phyloP scores from a whole-genome alignment of 1,139 yeast species.

The Pneumocystis jirovecii region DNA sequence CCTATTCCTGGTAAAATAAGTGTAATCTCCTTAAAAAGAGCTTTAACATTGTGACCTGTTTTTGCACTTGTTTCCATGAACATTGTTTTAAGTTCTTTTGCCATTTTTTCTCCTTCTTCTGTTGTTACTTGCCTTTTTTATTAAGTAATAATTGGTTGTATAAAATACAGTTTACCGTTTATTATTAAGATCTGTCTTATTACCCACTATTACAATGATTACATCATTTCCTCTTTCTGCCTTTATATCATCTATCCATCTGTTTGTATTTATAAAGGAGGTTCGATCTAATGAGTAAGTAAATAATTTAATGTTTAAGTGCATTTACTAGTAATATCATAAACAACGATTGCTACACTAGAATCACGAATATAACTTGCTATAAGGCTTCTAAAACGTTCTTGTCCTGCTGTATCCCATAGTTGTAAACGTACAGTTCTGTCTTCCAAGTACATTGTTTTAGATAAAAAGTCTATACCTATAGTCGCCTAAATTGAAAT shows the following conservation, averaged over 20 bases:
- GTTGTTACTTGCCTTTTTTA: slow-evolving; percentile 48
- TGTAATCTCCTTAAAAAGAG: slow-evolving; percentile 78
- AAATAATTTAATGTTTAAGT: background rate
- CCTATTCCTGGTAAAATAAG: slow-evolving; percentile 79
- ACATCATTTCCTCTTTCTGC: slow-evolving; percentile 60
- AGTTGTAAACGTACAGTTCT: slow-evolving; percentile 58
- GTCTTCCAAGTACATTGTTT: slow-evolving; percentile 66
- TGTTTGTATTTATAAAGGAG: slow-evolving; percentile 58
- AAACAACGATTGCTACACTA: slow-evolving; percentile 91
- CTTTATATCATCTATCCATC: slow-evolving; percentile 77
- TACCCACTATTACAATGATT: slow-evolving; percentile 61
- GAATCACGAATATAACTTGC: slow-evolving; percentile 92
- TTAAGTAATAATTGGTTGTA: background rate
- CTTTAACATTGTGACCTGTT: slow-evolving; percentile 85
- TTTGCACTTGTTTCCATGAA: slow-evolving; percentile 91
- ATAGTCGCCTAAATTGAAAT: slow-evolving; percentile 54
- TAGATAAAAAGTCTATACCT: slow-evolving; percentile 88
- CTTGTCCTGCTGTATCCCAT: slow-evolving; percentile 99
- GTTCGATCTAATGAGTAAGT: slow-evolving; percentile 28
- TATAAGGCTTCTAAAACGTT: slow-evolving; percentile 80
- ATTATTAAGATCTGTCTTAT: slow-evolving; percentile 55
- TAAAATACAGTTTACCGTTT: slow-evolving; percentile 23
- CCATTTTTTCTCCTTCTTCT: slow-evolving; percentile 67
- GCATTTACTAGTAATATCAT: slow-evolving; percentile 66
- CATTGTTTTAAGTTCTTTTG: slow-evolving; percentile 62